Evolutionary conservation across 805 yeast genomes (phyloP), one percentile per base, ranked within the genome.

Genomic region (Ogataea thermomethanolica): DNA sequence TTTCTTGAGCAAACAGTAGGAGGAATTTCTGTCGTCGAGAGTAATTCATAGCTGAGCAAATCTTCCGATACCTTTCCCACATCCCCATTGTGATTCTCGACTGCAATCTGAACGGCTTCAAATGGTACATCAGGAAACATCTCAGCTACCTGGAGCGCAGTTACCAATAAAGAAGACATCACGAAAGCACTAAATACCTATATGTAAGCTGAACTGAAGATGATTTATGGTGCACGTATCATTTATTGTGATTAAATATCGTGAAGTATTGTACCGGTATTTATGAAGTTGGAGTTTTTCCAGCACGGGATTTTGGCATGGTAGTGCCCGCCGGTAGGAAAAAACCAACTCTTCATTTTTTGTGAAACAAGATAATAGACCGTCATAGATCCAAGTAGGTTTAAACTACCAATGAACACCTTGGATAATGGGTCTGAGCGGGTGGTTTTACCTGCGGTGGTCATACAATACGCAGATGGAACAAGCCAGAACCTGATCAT

Each of bases 91-190:
- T 59, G 47, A 2, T 58, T 60, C 17, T 56, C 47, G 12, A 67
- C 58, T 3, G 58, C 57, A 1, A 51, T 44, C 3, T 58, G 46
- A 7, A 78, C 55, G 7, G 47, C 45, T 2, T 48, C 55, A 4
- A 54, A 29, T 2, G 66, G 62, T 2, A 64, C 44, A 11, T 66
- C 54, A 0, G 82, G 81, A 43, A 78, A 76, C 58, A 78, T 66
- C 10, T 66, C 69, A 5, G 59, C 57, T 12, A 56, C 29, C n/a
- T 23, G 8, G 7, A 51, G 25, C 1, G 55, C 43, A 3, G 35
- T 39, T 3, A 25, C 32, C 8, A 38, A 33, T n/a, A 7, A 11
- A 10, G 29, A 12, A 4, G 36, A 33, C 36, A 33, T 33, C 11
- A 15, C 9, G 11, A 4, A 15, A 8, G 31, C 14, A 14, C 12